phyloP scores from a whole-genome alignment of 2,329 filamentous ascomycete species.

The Fusarium sp. region DNA sequence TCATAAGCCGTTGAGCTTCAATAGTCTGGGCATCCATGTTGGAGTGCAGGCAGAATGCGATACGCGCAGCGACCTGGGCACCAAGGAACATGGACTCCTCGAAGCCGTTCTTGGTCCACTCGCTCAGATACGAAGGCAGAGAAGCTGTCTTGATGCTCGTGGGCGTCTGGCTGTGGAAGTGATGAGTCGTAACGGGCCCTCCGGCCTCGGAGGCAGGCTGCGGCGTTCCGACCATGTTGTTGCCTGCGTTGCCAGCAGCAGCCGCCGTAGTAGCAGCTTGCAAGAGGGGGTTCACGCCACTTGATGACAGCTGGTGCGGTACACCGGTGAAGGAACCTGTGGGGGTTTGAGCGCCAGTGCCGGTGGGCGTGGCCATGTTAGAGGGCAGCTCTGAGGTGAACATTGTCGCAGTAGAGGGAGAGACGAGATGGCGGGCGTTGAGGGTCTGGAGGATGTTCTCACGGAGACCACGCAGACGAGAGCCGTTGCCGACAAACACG shows the following conservation, averaged over 20 bases:
- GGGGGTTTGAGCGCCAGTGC: constrained; percentile 93
- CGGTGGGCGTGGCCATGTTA: constrained; percentile 90
- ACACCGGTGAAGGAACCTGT: constrained; percentile 72
- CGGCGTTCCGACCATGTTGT: constrained; percentile 56
- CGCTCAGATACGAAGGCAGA: constrained; percentile 87
- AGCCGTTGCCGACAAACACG: constrained; percentile 92
- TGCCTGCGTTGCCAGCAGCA: constrained; percentile 63
- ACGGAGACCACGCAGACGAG: constrained; percentile 81
- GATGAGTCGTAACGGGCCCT: constrained; percentile 58
- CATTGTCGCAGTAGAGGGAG: constrained; percentile 92
- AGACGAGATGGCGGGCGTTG: constrained; percentile 87
- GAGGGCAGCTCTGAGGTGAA: constrained; percentile 98
- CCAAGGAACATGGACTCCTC: constrained; percentile 92
- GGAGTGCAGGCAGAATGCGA: constrained; percentile 70
- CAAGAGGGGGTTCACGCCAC: constrained; percentile 88
- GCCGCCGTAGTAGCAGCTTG: constrained; percentile 88
- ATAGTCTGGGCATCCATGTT: constrained; percentile 67
- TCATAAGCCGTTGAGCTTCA: constrained; percentile 70
- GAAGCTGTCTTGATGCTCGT: constrained; percentile 85
- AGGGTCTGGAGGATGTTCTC: constrained; percentile 89
- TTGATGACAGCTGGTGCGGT: constrained; percentile 68
- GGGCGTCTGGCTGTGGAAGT: constrained; percentile 79
- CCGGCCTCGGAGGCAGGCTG: constrained; percentile 59
- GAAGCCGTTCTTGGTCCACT: constrained; percentile 86
- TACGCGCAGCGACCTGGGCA: constrained; percentile 83